Evolutionary conservation across 306 rosid genomes (phyloP).

Genomic region (Gillenia trifoliata): DNA sequence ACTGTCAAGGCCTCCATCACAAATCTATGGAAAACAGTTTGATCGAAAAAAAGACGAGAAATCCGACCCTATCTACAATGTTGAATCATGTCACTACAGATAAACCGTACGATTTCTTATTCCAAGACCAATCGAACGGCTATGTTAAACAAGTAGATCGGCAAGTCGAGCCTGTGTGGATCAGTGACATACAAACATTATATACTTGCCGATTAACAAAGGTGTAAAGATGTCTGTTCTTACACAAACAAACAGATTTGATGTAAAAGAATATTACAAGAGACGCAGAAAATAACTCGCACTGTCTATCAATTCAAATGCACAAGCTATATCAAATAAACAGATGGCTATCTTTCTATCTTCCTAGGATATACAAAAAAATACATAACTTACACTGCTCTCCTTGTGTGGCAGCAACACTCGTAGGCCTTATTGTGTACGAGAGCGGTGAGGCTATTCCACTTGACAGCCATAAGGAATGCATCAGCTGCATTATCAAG

Average conservation of each 20-base stretch:
- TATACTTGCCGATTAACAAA: constrained; percentile 1
- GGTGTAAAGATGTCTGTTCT: background rate
- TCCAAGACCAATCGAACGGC: background rate
- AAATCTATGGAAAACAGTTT: background rate
- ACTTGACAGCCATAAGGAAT: constrained; percentile 25
- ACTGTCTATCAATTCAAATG: constrained; percentile 6
- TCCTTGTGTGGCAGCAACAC: constrained; percentile 40
- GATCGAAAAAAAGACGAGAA: background rate
- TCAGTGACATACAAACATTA: background rate
- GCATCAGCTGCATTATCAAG: constrained; percentile 32
- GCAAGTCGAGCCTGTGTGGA: background rate
- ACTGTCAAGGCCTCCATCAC: background rate
- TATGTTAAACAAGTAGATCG: background rate
- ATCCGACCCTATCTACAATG: background rate
- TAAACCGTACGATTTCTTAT: background rate
- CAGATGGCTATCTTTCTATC: constrained; percentile 20
- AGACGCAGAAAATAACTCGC: constrained; percentile 7
- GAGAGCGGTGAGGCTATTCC: constrained; percentile 34
- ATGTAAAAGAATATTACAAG: constrained; percentile 7
- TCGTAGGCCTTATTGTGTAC: constrained; percentile 30
- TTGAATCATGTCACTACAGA: background rate
- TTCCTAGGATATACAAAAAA: constrained; percentile 18
- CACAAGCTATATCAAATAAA: constrained; percentile 17
- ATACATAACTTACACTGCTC: constrained; percentile 38
- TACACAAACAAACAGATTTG: constrained; percentile 14